Evolutionary conservation across 2,329 filamentous ascomycete species (phyloP).

Genomic region (Diaporthe sp.): DNA sequence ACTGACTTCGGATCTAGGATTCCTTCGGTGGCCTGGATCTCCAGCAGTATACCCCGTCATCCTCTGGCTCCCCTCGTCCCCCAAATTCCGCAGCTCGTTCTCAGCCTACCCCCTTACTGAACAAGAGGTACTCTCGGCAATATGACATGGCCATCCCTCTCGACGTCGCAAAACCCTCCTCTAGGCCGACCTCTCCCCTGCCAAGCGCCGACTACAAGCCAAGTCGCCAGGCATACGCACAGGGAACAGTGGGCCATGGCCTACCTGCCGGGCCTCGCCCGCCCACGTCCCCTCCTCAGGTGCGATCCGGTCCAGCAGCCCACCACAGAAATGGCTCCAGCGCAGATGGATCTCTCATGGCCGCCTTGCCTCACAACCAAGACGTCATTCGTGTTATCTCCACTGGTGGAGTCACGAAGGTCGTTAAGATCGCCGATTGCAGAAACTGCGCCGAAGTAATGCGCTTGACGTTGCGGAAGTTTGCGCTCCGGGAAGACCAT

Average conservation of each 20-base stretch:
- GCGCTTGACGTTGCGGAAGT: conserved; percentile 88
- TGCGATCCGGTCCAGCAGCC: conserved; percentile 71
- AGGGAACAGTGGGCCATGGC: conserved; percentile 56
- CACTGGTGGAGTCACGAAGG: conserved; percentile 90
- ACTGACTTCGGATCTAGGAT: conserved; percentile 66
- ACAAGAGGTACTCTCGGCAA: conserved; percentile 75
- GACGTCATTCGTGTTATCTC: conserved; percentile 94
- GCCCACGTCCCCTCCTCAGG: conserved; percentile 73
- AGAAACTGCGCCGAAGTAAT: conserved; percentile 94
- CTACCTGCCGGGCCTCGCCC: conserved; percentile 62
- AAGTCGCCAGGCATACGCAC: conserved; percentile 68
- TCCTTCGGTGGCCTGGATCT: conserved; percentile 85
- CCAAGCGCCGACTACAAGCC: conserved; percentile 68
- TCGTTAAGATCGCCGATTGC: conserved; percentile 93
- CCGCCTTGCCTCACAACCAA: conserved; percentile 85
- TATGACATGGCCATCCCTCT: conserved; percentile 62
- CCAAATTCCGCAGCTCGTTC: conserved; percentile 65
- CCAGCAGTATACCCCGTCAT: conserved; percentile 68
- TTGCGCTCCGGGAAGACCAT: conserved; percentile 88
- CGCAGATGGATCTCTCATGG: conserved; percentile 88
- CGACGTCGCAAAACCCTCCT: conserved; percentile 66
- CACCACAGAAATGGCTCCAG: conserved; percentile 87
- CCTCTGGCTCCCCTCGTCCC: conserved; percentile 71
- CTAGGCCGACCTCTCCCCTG: conserved; percentile 78
- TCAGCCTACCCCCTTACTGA: conserved; percentile 59